These are phyloP conservation scores for Suillus weaverae DNA, from an alignment of 768 basidiomycete genomes.

Conservation along the genomic window DNA sequence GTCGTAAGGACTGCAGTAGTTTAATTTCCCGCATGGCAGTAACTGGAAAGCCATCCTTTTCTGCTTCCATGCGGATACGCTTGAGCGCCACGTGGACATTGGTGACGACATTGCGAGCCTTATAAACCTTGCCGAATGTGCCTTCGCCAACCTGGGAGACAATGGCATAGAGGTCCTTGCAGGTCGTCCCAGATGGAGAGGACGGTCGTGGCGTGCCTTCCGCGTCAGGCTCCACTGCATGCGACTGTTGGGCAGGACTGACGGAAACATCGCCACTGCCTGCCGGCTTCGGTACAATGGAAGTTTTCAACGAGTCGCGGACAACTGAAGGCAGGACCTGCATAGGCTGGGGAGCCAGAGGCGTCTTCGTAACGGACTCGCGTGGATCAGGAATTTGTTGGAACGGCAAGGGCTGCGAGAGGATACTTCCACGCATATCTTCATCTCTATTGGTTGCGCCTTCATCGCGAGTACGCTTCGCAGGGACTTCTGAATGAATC, in stretches of 20 bases:
- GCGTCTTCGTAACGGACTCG: slow-evolving; percentile 12
- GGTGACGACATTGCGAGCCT: slow-evolving; percentile 83
- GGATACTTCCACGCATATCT: neutral
- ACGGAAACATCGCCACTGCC: slow-evolving; percentile 20
- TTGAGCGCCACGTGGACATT: slow-evolving; percentile 86
- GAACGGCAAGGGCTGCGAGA: neutral
- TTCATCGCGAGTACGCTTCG: slow-evolving; percentile 29
- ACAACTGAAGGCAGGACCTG: slow-evolving; percentile 13
- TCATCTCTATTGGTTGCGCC: slow-evolving; percentile 21
- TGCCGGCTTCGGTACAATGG: slow-evolving; percentile 25
- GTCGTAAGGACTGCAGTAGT: slow-evolving; percentile 85
- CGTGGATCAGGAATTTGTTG: slow-evolving; percentile 7
- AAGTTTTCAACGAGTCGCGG: slow-evolving; percentile 22
- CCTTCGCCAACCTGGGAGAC: slow-evolving; percentile 96
- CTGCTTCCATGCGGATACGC: slow-evolving; percentile 96
- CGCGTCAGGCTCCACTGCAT: slow-evolving; percentile 23
- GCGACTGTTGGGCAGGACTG: slow-evolving; percentile 20
- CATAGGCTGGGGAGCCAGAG: slow-evolving; percentile 15
- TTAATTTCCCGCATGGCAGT: slow-evolving; percentile 99
- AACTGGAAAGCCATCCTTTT: slow-evolving; percentile 97
- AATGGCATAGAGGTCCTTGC: slow-evolving; percentile 75
- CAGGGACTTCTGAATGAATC: slow-evolving; percentile 21
- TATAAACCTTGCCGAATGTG: slow-evolving; percentile 98
- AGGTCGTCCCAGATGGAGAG: slow-evolving; percentile 29
- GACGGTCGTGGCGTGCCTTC: slow-evolving; percentile 28